A percentile compares a stretch with the other conserved stretches of the same genome.
These are phyloP conservation scores for Galerina marginata DNA, from an alignment of 768 basidiomycete genomes.

Conservation along the genomic window DNA sequence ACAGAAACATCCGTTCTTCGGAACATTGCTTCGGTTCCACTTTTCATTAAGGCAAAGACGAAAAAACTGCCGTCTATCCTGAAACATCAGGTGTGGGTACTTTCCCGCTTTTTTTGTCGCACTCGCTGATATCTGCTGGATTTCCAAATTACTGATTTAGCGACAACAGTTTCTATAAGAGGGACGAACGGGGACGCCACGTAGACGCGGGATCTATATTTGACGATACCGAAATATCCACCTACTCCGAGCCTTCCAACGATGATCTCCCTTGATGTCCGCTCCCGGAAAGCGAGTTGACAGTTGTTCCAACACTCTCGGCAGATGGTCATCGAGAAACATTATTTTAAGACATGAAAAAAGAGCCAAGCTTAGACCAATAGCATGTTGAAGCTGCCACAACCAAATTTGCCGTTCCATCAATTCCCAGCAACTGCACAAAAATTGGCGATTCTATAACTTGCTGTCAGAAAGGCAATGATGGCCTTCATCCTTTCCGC, in stretches of 20 bases:
- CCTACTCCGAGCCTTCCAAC: not conserved
- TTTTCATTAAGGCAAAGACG: too few species aligned
- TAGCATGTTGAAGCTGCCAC: not conserved
- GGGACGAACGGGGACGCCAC: conserved; percentile 9
- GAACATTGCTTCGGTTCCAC: not conserved
- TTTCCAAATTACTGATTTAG: not conserved
- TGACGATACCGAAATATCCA: not conserved
- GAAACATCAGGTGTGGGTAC: conserved; percentile 2
- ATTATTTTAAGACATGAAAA: not conserved
- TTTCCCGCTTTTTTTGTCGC: conserved; percentile 4
- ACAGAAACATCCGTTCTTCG: not conserved
- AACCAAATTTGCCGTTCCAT: not conserved
- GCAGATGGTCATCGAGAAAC: not conserved
- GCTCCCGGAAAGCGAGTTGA: conserved; percentile 4
- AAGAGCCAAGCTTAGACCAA: not conserved
- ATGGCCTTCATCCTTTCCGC: conserved; percentile 6
- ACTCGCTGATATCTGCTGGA: not conserved
- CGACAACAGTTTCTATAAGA: not conserved
- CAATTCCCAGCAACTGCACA: not conserved
- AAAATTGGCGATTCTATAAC: not conserved
- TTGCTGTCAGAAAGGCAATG: conserved; percentile 14
- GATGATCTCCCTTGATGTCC: conserved; percentile 3
- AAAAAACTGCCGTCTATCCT: not conserved
- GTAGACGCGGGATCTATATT: not conserved
- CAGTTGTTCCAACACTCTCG: conserved; percentile 2